phyloP scores from a whole-genome alignment of 768 basidiomycete species.

The Leccinum subtestaceum region DNA sequence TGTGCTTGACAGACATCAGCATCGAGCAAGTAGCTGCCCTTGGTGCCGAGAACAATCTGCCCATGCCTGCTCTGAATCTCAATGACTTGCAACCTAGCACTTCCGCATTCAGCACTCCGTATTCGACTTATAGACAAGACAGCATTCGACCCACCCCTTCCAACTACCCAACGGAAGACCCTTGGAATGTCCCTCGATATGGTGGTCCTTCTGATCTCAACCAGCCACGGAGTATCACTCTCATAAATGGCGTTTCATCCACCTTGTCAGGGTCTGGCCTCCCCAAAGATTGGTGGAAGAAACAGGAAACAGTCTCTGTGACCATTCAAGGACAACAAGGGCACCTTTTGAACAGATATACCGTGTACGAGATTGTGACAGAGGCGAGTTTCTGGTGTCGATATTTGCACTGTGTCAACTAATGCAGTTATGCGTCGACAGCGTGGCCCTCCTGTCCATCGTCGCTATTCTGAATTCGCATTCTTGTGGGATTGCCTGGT shows the following conservation, averaged over 20 bases:
- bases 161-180: conserved; percentile 63
- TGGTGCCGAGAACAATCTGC: conserved; percentile 75
- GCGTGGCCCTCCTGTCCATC: conserved; percentile 65
- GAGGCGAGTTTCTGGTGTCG: conserved; percentile 51
- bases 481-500: conserved; percentile 86
- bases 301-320: conserved; percentile 68
- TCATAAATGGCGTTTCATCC: conserved; percentile 48
- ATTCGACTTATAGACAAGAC: conserved; percentile 43
- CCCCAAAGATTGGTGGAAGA: conserved; percentile 85
- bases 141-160: conserved; percentile 46
- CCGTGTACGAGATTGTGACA: conserved; percentile 76
- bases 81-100: conserved; percentile 50
- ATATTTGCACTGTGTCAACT: conserved; percentile 9
- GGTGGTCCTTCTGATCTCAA: conserved; percentile 25
- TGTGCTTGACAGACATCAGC: conserved; percentile 55
- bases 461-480: conserved; percentile 92
- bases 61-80: conserved; percentile 69
- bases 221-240: conserved; percentile 18
- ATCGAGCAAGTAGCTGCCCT: conserved; percentile 79
- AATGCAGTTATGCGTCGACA: conserved; percentile 30
- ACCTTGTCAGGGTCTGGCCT: conserved; percentile 68
- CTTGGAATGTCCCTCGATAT: conserved; percentile 50
- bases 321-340: conserved; percentile 84
- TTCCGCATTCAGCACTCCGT: conserved; percentile 46
- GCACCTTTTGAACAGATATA: conserved; percentile 85